Evolutionary conservation across 306 rosid genomes (phyloP), one percentile per base, ranked within the genome.

Genomic region (Malus asiatica): DNA sequence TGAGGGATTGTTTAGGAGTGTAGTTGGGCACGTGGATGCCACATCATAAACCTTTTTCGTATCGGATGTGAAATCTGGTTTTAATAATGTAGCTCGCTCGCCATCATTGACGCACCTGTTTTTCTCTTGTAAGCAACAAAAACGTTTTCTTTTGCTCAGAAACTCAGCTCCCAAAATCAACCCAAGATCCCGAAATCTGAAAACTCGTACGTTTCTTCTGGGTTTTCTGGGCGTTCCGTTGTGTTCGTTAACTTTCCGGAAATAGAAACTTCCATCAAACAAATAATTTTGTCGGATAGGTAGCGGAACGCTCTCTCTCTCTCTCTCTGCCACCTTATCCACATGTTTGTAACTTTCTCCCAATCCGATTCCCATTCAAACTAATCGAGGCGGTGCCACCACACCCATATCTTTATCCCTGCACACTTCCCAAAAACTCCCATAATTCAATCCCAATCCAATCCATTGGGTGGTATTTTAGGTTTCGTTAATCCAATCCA

Each of bases 331-430:
- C 25, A 35, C 70, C 29, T 11, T 66, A 66, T 66, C 48, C 4
- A 4, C 29, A 13, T 18, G 38, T 20, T 4, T 8, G 2, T 30
- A 8, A 64, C 10, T 66, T 66, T 66, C 42, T 38, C 55, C 20
- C 16, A 46, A 5, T 4, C 14, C 29, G 19, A 6, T 16, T 30
- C 44, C 42, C 45, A 18, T 40, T 70, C 76, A 33, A 61, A 59
- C 59, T 59, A 73, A 71, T 73, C 65, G 12, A 32, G 12, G 74
- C 80, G 53, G 55, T 73, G 83, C 80, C 88, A 60, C 77, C 83
- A 9, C 27, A 32, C 69, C 69, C n/a, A 23, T 8, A 79, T 71
- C 81, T 72, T 73, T 88, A 81, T 85, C 87, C 75, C 42, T 68
- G 83, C 70, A 57, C 86, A 18, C 29, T 73, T 87, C 79, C 77